Evolutionary conservation across 768 basidiomycete genomes (phyloP).

Genomic region (Tulasnella sp.): DNA sequence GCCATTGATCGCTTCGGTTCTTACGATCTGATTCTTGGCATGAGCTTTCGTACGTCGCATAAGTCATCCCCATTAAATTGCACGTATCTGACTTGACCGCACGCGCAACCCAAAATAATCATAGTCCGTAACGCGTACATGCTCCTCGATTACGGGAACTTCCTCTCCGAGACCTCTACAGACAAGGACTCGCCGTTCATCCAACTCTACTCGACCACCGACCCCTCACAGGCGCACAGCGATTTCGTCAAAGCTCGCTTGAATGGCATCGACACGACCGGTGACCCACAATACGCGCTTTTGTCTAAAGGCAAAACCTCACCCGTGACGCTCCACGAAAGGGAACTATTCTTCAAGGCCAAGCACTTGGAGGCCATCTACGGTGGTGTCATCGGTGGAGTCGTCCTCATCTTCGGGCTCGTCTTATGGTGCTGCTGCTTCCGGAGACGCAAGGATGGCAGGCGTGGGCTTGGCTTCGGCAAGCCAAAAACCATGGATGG

Average conservation of each 20-base stretch:
- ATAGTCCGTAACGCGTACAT: constrained; percentile 58
- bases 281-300: constrained; percentile 30
- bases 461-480: too few relatives aligned
- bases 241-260: constrained; percentile 59
- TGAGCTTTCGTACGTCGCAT: constrained; percentile 54
- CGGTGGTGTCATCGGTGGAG: too few relatives aligned
- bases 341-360: not conserved
- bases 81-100: not conserved
- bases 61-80: too few relatives aligned
- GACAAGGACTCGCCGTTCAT: constrained; percentile 46
- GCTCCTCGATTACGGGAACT: constrained; percentile 55
- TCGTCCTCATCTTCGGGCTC: too few relatives aligned
- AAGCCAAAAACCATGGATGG: too few relatives aligned
- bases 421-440: too few relatives aligned
- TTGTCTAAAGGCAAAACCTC: not conserved
- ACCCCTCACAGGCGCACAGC: constrained; percentile 40
- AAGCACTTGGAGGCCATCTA: too few relatives aligned
- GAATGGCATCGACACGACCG: constrained; percentile 47
- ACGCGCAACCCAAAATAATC: not conserved
- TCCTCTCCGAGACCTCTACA: constrained; percentile 36
- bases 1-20: constrained; percentile 42
- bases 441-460: too few relatives aligned
- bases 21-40: constrained; percentile 62
- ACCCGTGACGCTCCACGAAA: not conserved
- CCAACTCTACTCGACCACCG: constrained; percentile 51